Percentiles rank a stretch among this genome's conserved stretches.
Conservation (phyloP, 1,284 basidiomycete species). For the Fomitopsis betulina region DNA sequence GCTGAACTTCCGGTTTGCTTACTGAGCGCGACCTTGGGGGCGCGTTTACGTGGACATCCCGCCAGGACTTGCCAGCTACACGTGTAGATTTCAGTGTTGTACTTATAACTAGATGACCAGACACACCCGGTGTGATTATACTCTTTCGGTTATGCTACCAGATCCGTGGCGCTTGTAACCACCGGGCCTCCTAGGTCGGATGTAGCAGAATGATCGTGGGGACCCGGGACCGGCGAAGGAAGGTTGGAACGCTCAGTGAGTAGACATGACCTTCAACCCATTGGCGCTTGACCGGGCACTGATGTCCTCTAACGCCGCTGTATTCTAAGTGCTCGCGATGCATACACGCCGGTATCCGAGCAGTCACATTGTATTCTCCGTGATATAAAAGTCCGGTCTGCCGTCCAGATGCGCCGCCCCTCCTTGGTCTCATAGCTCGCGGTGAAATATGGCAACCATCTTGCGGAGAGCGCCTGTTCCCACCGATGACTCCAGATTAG, state of each 20-base stretch:
- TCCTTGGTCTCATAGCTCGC: background rate
- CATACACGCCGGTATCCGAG: background rate
- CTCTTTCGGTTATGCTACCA: background rate
- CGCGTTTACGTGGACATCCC: background rate
- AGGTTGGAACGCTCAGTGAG: too few species aligned
- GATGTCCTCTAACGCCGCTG: background rate
- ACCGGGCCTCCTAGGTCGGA: background rate
- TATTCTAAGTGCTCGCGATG: background rate
- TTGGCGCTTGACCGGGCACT: background rate
- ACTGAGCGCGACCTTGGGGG: constrained; percentile 28
- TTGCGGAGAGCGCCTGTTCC: background rate
- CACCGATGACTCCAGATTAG: background rate
- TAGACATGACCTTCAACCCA: background rate
- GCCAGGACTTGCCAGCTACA: background rate
- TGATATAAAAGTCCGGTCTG: too few species aligned
- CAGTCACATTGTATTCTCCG: background rate
- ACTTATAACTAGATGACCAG: background rate
- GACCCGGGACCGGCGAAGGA: too few species aligned
- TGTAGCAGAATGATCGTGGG: background rate
- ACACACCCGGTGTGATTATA: background rate
- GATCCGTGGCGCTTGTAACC: background rate
- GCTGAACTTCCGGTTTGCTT: constrained; percentile 57
- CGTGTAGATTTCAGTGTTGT: background rate
- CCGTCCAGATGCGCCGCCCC: background rate
- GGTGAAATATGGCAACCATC: constrained; percentile 1